Conservation (phyloP, 2,329 filamentous ascomycete genomes). For the Didymella lethalis region DNA sequence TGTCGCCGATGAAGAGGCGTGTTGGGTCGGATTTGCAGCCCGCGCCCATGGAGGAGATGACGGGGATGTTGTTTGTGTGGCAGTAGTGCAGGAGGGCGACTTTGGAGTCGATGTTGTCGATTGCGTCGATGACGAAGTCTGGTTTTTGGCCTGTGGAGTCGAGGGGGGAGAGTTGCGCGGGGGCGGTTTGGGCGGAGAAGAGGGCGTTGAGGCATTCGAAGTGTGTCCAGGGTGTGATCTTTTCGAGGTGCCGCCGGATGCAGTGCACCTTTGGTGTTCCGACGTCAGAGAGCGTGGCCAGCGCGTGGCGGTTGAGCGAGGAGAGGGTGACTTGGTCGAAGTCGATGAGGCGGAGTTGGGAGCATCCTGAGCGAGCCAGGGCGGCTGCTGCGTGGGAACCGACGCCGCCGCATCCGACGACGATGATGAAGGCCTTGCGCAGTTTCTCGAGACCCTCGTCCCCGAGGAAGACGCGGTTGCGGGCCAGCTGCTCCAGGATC, state of each 20-base stretch:
- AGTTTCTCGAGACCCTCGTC: constrained; percentile 82
- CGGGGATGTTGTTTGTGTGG: constrained; percentile 75
- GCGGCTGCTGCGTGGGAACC: constrained; percentile 90
- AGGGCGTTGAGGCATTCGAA: constrained; percentile 89
- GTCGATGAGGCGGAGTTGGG: constrained; percentile 87
- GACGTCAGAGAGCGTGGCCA: constrained; percentile 92
- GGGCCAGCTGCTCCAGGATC: constrained; percentile 91
- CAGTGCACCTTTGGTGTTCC: constrained; percentile 91
- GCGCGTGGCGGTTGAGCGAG: constrained; percentile 92
- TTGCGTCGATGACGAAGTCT: constrained; percentile 93
- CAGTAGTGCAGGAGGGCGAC: constrained; percentile 91
- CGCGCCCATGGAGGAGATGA: constrained; percentile 95
- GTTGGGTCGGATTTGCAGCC: constrained; percentile 91
- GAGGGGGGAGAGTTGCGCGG: constrained; percentile 73
- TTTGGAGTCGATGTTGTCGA: constrained; percentile 98
- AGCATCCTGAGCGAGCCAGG: constrained; percentile 86
- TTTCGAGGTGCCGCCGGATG: constrained; percentile 78
- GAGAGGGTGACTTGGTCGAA: constrained; percentile 98
- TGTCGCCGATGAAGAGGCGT: constrained; percentile 87
- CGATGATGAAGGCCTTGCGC: constrained; percentile 80
- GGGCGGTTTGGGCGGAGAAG: constrained; percentile 74
- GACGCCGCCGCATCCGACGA: constrained; percentile 94
- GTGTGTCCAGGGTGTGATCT: constrained; percentile 88
- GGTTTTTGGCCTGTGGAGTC: constrained; percentile 65
- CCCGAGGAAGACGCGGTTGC: constrained; percentile 89